phyloP scores from a whole-genome alignment of 371 early-diverging fungal species.

The Cokeromyces recurvatus region DNA sequence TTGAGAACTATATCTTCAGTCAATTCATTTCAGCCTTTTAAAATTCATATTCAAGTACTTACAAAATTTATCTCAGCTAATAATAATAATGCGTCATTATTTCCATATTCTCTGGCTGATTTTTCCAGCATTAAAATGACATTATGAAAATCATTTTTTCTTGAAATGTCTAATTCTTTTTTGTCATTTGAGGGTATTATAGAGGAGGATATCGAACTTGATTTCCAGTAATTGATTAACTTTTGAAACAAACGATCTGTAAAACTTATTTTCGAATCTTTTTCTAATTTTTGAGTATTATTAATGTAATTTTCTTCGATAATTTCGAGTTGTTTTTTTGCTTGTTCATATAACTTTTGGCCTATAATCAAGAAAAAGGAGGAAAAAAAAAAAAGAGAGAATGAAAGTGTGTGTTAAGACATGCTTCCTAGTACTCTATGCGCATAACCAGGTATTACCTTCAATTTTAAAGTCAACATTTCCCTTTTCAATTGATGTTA shows the following conservation, averaged over 20 bases:
- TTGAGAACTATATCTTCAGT: conserved; percentile 50
- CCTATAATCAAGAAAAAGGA: too few species aligned
- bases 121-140: conserved; percentile 3
- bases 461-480: background rate
- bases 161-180: conserved; percentile 1
- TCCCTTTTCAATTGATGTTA: conserved; percentile 10
- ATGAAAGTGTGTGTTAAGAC: too few species aligned
- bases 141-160: conserved; percentile 3
- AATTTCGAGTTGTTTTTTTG: conserved; percentile 21
- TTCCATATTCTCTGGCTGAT: conserved; percentile 20
- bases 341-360: conserved; percentile 26
- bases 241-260: conserved; percentile 2
- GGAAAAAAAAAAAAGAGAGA: too few species aligned
- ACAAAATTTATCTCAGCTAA: conserved; percentile 60
- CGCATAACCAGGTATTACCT: conserved; percentile 3
- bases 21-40: too few species aligned
- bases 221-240: background rate
- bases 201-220: conserved; percentile 1
- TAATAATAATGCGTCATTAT: conserved; percentile 43
- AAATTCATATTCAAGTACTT: conserved; percentile 9
- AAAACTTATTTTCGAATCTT: background rate
- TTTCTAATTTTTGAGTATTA: background rate
- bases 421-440: too few species aligned
- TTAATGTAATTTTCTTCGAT: conserved; percentile 11
- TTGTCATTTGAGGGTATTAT: background rate